Evolutionary conservation across 441 rosid genomes (phyloP), one percentile per base, ranked within the genome.

Genomic region (Gossypium aridum): DNA sequence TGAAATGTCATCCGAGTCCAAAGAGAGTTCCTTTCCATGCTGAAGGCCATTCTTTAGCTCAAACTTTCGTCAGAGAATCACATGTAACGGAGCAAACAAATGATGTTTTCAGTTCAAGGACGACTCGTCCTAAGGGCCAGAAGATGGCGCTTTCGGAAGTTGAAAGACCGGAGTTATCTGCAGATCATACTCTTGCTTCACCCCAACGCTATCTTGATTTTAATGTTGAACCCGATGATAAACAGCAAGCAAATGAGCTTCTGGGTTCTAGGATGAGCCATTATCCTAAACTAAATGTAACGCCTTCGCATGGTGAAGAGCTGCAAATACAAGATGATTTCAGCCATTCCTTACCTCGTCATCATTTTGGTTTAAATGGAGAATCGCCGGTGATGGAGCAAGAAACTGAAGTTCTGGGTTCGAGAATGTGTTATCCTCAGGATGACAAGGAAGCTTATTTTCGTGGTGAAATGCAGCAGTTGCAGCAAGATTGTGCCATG

Each of bases 361-460:
- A 7, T 26, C 53, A 60, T 45, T 1, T 14, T 19, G 71, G 66
- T 75, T 75, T 17, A 22, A 62, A 17, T 39, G 59, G 56, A 61
- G 60, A 37, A 17, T 62, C 75, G 2, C 31, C 19, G 22, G 31
- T 28, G 51, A 54, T 10, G 64, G 86, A 70, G 66, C 75, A 8
- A 54, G 76, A 76, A 66, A 76, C 37, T 49, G 82, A 70, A 54
- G 64, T 19, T 54, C 17, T 63, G 23, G 77, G 37, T 72, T 56
- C 66, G n/a, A 68, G 72, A n/a, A 59, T 43, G 45, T 53, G 53
- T 63, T 70, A 59, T 75, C 26, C 26, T 28, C 20, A 12, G 71
- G 68, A 78, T n/a, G 45, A 39, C 47, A 63, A 5, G 25, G 83
- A 34, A 14, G 64, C 73, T 12, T 10, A 25, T 55, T 72, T 73